phyloP scores from a whole-genome alignment of 441 rosid genomes.

The Flueggea neowawraea region DNA sequence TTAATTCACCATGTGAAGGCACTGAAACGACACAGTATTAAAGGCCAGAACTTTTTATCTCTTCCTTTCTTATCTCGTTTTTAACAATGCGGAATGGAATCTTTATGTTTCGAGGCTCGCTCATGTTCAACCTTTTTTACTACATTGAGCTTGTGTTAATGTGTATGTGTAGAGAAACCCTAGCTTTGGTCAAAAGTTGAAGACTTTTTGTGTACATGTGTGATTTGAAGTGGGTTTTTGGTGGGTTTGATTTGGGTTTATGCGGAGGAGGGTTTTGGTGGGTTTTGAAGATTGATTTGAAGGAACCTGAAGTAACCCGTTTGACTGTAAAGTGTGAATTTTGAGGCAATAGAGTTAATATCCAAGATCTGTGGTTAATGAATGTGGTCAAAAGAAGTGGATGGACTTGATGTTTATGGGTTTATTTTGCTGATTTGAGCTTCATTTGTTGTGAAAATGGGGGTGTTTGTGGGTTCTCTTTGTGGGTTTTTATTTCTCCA shows the following conservation, averaged over 20 bases:
- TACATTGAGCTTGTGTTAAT: neutral
- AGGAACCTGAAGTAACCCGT: constrained; percentile 3
- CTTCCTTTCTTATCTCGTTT: constrained; percentile 23
- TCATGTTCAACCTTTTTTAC: constrained; percentile 14
- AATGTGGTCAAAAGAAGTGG: constrained; percentile 18
- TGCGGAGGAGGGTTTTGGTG: too few species aligned
- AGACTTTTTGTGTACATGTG: constrained; percentile 8
- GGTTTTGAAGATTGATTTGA: constrained; percentile 10
- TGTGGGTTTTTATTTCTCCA: constrained; percentile 10
- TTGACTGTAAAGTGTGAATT: constrained; percentile 4
- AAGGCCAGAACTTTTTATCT: neutral
- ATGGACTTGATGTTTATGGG: constrained; percentile 7
- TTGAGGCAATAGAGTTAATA: constrained; percentile 1
- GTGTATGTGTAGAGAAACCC: constrained; percentile 3
- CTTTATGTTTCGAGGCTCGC: constrained; percentile 42
- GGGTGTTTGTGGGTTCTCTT: too few species aligned
- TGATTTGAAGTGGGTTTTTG: constrained; percentile 8
- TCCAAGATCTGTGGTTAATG: constrained; percentile 31
- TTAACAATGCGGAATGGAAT: constrained; percentile 51
- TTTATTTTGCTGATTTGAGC: constrained; percentile 18
- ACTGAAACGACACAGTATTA: constrained; percentile 41
- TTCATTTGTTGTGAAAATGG: constrained; percentile 11
- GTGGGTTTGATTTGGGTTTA: constrained; percentile 21
- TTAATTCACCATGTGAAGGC: constrained; percentile 17
- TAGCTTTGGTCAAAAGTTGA: constrained; percentile 16